These are phyloP conservation scores for Fusarium domesticum DNA, from an alignment of 2,329 filamentous ascomycete species.

Conservation along the genomic window DNA sequence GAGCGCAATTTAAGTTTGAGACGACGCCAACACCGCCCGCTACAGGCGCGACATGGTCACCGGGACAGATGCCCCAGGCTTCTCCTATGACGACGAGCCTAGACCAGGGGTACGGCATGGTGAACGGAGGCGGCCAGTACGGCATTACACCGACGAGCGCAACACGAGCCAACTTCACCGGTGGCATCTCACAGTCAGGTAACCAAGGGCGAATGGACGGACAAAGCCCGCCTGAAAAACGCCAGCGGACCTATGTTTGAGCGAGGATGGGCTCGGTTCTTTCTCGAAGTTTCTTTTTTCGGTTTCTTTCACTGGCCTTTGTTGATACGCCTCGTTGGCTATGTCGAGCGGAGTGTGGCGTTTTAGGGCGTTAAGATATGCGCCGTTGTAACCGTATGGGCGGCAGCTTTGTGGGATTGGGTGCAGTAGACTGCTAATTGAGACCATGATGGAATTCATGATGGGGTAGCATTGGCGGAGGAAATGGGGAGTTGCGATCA, in stretches of 20 bases:
- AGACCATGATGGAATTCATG: no score
- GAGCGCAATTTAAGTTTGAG: slow-evolving; percentile 47
- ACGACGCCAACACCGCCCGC: slow-evolving; percentile 54
- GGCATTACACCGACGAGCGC: slow-evolving; percentile 33
- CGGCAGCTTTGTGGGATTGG: neutral
- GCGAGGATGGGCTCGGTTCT: slow-evolving; percentile 2
- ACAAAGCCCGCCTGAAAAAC: slow-evolving; percentile 50
- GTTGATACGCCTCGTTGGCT: slow-evolving; percentile 13
- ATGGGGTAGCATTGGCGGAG: no score
- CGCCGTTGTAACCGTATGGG: slow-evolving; percentile 6
- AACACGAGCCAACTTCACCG: slow-evolving; percentile 29
- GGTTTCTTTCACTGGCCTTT: no score
- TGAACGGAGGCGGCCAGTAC: slow-evolving; percentile 41
- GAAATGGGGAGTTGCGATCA: no score
- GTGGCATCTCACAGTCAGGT: slow-evolving; percentile 22
- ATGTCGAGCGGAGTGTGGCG: slow-evolving; percentile 27
- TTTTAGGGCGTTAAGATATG: slow-evolving; percentile 17
- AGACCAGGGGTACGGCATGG: slow-evolving; percentile 46
- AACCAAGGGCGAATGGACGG: slow-evolving; percentile 34
- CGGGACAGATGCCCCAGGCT: slow-evolving; percentile 49
- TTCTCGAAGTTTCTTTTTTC: slow-evolving; percentile 12
- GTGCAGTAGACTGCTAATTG: no score
- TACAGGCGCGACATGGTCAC: slow-evolving; percentile 50
- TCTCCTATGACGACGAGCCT: slow-evolving; percentile 43
- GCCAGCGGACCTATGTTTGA: slow-evolving; percentile 42